phyloP scores from a whole-genome alignment of 1,139 yeast genomes.

The Fermentozyma sake region DNA sequence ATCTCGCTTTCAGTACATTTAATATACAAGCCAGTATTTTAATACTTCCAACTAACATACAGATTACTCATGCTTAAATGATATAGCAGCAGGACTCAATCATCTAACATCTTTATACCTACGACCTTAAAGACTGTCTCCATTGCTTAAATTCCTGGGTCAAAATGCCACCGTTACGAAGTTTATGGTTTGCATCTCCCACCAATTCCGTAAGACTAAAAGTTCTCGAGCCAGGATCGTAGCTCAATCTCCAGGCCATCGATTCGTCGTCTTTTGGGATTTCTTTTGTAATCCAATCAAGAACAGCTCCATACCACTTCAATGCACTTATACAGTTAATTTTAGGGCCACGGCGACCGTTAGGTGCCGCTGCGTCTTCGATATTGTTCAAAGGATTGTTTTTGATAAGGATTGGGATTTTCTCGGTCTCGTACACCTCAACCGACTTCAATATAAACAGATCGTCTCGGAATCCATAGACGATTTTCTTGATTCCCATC shows the following conservation, averaged over 20 bases:
- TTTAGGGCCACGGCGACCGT: slow-evolving; percentile 32
- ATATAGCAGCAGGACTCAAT: too few species aligned
- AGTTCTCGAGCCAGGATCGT: slow-evolving; percentile 30
- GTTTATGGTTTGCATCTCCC: slow-evolving; percentile 22
- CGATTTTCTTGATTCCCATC: slow-evolving; percentile 71
- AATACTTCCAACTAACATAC: too few species aligned
- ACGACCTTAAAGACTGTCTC: too few species aligned
- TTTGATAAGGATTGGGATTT: slow-evolving; percentile 62
- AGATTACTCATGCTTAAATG: too few species aligned
- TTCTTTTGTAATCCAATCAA: slow-evolving; percentile 66
- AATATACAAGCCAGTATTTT: too few species aligned
- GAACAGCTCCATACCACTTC: slow-evolving; percentile 79
- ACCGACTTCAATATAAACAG: slow-evolving; percentile 56
- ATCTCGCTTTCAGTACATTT: too few species aligned
- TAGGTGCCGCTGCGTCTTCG: slow-evolving; percentile 3
- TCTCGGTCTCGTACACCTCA: slow-evolving; percentile 74
- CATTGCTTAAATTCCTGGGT: slow-evolving; percentile 56
- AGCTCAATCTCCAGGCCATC: slow-evolving; percentile 28
- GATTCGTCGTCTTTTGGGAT: slow-evolving; percentile 46
- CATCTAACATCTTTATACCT: too few species aligned
- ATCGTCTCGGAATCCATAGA: slow-evolving; percentile 86
- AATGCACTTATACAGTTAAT: slow-evolving; percentile 72
- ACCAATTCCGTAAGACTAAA: slow-evolving; percentile 26
- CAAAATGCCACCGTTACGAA: slow-evolving; percentile 40
- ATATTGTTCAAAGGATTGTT: slow-evolving; percentile 32